Percentiles rank a stretch among this genome's conserved stretches.
Conservation (phyloP, 345 rosid species). For the Populus alba region DNA sequence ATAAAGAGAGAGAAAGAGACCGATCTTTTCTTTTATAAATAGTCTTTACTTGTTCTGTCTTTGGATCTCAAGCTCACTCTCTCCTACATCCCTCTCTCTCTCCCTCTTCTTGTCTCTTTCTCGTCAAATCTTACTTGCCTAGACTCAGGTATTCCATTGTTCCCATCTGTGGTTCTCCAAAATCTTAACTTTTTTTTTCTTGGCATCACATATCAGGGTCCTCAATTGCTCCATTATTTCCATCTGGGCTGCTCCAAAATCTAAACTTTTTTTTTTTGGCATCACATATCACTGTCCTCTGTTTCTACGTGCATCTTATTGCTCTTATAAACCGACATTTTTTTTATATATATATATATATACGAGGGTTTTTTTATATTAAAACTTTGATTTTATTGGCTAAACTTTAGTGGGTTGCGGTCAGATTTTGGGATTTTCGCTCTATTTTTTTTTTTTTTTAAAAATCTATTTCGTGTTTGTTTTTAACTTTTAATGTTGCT, state of each 20-base stretch:
- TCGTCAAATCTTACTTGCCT: conserved; percentile 11
- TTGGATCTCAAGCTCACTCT: background rate
- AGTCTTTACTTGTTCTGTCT: background rate
- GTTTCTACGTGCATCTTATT: background rate
- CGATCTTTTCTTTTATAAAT: background rate
- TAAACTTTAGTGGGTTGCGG: conserved; percentile 12
- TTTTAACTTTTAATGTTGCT: background rate
- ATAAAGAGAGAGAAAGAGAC: background rate
- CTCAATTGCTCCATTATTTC: background rate
- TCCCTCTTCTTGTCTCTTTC: background rate
- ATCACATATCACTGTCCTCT: background rate
- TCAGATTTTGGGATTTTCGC: conserved; percentile 10
- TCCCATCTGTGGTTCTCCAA: conserved; percentile 13
- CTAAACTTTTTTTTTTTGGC: background rate
- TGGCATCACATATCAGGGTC: background rate
- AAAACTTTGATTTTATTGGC: background rate
- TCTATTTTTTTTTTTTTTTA: background rate
- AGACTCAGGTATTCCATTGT: conserved; percentile 18
- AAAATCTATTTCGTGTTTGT: background rate
- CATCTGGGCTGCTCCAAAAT: conserved; percentile 13
- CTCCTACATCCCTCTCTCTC: background rate
- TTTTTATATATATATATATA: background rate
- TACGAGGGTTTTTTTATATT: background rate
- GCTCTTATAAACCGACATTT: background rate
- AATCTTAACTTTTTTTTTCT: background rate